These are phyloP conservation scores for Periconia macrospinosa DNA, from an alignment of 2,329 filamentous ascomycete species.

Conservation along the genomic window DNA sequence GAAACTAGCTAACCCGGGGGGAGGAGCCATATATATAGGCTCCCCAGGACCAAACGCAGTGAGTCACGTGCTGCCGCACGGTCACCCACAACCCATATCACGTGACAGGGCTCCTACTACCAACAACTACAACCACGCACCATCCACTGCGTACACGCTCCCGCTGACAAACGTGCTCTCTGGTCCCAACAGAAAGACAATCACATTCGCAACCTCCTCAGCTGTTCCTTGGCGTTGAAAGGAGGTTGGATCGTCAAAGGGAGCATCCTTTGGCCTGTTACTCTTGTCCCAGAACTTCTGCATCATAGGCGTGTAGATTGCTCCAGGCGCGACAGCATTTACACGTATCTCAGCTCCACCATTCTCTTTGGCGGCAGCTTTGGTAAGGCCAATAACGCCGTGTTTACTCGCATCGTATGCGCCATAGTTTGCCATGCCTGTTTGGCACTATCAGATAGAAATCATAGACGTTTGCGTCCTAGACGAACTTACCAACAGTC, in stretches of 20 bases:
- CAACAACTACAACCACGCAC: neutral
- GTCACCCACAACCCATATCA: too few relatives aligned
- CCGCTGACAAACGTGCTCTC: neutral
- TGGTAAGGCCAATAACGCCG: conserved; percentile 36
- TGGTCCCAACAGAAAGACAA: neutral
- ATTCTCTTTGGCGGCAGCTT: conserved; percentile 28
- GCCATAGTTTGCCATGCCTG: conserved; percentile 10
- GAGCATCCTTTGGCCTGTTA: neutral
- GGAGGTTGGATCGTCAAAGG: neutral
- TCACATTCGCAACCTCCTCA: neutral
- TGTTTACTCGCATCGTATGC: conserved; percentile 31
- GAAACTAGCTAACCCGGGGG: too few relatives aligned
- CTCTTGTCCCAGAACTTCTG: conserved; percentile 3
- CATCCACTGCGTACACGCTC: neutral
- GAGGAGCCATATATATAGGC: too few relatives aligned
- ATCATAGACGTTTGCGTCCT: neutral
- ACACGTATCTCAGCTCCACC: conserved; percentile 10
- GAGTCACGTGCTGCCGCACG: too few relatives aligned
- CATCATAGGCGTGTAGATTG: conserved; percentile 15
- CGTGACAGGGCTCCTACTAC: too few relatives aligned
- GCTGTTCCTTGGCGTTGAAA: neutral
- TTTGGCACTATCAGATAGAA: conserved; percentile 6
- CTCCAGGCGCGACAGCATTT: conserved; percentile 1
- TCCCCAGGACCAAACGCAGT: too few relatives aligned
- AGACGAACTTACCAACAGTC: neutral